Conservation (phyloP, 768 basidiomycete species). For the Xerocomellus chrysenteron region DNA sequence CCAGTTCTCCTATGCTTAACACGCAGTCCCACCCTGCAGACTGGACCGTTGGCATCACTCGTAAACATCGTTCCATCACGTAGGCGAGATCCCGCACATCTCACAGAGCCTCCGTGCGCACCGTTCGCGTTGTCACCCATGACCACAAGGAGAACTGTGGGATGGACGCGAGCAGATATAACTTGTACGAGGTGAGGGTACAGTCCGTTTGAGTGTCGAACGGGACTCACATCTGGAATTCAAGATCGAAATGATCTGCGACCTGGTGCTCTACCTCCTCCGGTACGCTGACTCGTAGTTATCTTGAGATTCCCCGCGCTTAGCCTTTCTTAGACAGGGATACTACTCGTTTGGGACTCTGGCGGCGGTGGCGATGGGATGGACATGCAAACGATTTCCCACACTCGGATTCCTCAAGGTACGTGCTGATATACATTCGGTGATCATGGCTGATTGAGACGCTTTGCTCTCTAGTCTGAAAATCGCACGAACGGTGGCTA, state of each 20-base stretch:
- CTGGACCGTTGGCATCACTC: no score
- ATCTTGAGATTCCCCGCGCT: background rate
- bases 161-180: conserved; percentile 59
- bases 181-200: conserved; percentile 69
- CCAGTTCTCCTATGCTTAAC: no score
- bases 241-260: conserved; percentile 48
- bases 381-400: conserved; percentile 12
- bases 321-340: conserved; percentile 41
- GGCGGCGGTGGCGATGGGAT: conserved; percentile 45
- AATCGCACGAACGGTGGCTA: conserved; percentile 56
- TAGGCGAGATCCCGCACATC: no score
- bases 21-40: no score
- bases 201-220: background rate
- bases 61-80: no score
- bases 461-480: conserved; percentile 40
- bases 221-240: background rate
- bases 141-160: conserved; percentile 58
- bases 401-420: conserved; percentile 72
- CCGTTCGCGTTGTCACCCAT: no score
- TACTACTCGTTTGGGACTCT: conserved; percentile 63
- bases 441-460: background rate
- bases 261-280: conserved; percentile 53
- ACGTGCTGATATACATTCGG: background rate
- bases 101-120: no score
- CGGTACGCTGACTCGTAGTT: conserved; percentile 22